Evolutionary conservation across 495 filamentous ascomycete genomes (phyloP), one percentile per base, ranked within the genome.

Genomic region (Aspergillus baeticus): DNA sequence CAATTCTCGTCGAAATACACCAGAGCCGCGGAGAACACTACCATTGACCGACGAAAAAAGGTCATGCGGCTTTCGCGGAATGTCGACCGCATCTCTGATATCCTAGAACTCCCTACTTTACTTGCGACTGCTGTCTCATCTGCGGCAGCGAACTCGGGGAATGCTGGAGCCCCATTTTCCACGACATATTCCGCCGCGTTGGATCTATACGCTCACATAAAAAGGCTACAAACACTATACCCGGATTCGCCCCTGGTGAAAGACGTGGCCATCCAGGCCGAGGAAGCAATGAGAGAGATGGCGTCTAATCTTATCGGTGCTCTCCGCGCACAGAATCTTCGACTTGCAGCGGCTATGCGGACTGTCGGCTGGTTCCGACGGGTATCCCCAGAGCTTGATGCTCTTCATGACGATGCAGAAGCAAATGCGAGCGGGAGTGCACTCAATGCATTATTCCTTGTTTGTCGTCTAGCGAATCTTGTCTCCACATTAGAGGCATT

Each of bases 141-240:
- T 0, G 77, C 82, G 6, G 74, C 82, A 10, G 76, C 76, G 34
- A 74, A 66, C 59, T 75, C 77, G 1, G 73, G 74, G 23, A 67
- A 73, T 6, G 60, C 77, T 8, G 70, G 77, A 1, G 68, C 77
- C 3, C 69, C 72, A 5, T 67, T 76, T 11, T 86, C 83, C n/a
- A 83, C 86, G 13, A 94, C 89, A 58, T 96, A 96, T 71, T 88
- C 93, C 2, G 89, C 90, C 0, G 93, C 93, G 1, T 78, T 99
- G 41, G 95, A 99, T 63, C 77, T 98, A 5, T 87, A 96, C 66
- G 86, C 88, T n/a, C 95, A 97, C 72, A 96, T 97, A 68, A 89
- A 90, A 55, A 82, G 95, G 15, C 76, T 99, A 3, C 86, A 92
- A 55, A 82, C 83, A 2, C 76, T 97, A 54, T 95, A 96, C 70